Conservation (phyloP, 768 basidiomycete genomes). For the Mycena albidolilacea region DNA sequence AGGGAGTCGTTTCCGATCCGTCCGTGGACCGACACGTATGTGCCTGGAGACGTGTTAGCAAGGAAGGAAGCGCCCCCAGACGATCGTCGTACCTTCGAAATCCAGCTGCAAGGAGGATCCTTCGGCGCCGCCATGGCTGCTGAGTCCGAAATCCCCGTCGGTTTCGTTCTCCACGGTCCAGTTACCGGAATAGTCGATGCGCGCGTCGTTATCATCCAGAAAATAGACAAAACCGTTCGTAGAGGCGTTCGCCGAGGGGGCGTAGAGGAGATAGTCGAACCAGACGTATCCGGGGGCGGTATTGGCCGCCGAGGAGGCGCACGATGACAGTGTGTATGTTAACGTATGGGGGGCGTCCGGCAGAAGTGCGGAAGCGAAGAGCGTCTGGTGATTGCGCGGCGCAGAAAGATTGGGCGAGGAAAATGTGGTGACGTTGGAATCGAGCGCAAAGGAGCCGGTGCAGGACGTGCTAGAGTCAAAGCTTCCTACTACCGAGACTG, state of each 20-base stretch:
- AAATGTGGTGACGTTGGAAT: slow-evolving; percentile 38
- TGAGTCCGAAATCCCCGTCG: slow-evolving; percentile 39
- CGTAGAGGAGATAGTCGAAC: slow-evolving; percentile 45
- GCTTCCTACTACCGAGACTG: slow-evolving; percentile 37
- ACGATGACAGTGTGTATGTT: slow-evolving; percentile 40
- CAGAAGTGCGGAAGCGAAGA: slow-evolving; percentile 38
- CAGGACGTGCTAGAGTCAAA: slow-evolving; percentile 40
- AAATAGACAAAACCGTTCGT: slow-evolving; percentile 39
- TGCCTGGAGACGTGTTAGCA: slow-evolving; percentile 33
- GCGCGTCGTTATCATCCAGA: slow-evolving; percentile 41
- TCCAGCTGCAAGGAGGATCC: slow-evolving; percentile 39
- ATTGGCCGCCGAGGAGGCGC: slow-evolving; percentile 25
- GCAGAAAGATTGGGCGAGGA: slow-evolving; percentile 27
- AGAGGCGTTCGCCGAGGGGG: slow-evolving; percentile 37
- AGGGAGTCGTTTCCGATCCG: slow-evolving; percentile 40
- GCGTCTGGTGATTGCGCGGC: slow-evolving; percentile 37
- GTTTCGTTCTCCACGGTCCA: slow-evolving; percentile 33
- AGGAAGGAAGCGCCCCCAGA: not conserved
- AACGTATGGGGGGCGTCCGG: slow-evolving; percentile 42
- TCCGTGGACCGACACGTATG: slow-evolving; percentile 40
- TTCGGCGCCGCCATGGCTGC: slow-evolving; percentile 34
- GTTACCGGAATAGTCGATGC: slow-evolving; percentile 39
- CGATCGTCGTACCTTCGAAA: slow-evolving; percentile 37
- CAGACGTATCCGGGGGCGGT: slow-evolving; percentile 35
- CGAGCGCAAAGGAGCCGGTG: slow-evolving; percentile 39